phyloP scores from a whole-genome alignment of 495 filamentous ascomycete genomes.

The Evansstolkia leycettana region DNA sequence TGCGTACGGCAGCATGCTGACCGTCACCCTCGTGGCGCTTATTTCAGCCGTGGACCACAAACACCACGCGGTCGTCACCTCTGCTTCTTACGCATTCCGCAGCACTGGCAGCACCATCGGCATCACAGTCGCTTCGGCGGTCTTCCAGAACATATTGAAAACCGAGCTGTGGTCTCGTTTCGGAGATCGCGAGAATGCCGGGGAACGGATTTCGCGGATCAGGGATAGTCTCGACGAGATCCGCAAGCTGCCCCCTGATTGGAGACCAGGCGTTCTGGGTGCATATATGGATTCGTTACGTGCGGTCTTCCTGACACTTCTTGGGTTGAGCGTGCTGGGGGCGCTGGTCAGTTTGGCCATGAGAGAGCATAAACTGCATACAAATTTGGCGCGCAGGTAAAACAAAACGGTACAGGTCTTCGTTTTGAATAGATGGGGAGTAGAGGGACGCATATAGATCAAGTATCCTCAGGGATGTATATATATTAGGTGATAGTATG shows the following conservation, averaged over 20 bases:
- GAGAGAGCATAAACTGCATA: constrained; percentile 70
- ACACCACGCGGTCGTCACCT: constrained; percentile 77
- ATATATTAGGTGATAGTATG: no score
- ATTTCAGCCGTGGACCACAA: constrained; percentile 72
- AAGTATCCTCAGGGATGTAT: no score
- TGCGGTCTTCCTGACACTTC: constrained; percentile 57
- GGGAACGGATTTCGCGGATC: constrained; percentile 54
- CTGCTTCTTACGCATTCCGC: constrained; percentile 70
- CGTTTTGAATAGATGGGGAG: no score
- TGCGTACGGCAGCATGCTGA: constrained; percentile 70
- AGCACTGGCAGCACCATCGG: constrained; percentile 76
- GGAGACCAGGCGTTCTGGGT: constrained; percentile 55
- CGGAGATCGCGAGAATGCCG: constrained; percentile 50
- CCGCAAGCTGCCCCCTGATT: constrained; percentile 52
- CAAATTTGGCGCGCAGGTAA: constrained; percentile 47
- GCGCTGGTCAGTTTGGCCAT: constrained; percentile 52
- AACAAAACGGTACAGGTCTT: no score
- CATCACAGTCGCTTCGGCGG: constrained; percentile 60
- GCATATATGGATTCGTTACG: constrained; percentile 67
- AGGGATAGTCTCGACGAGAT: constrained; percentile 67
- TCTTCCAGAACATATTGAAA: constrained; percentile 64
- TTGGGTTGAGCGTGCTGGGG: constrained; percentile 49
- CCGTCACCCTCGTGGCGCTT: constrained; percentile 64
- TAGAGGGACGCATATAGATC: no score
- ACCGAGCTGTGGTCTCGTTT: constrained; percentile 53